A percentile compares a stretch with the other conserved stretches of the same genome.
These are phyloP conservation scores for Monosporascus ibericus DNA, from an alignment of 2,329 filamentous ascomycete species.

Conservation along the genomic window DNA sequence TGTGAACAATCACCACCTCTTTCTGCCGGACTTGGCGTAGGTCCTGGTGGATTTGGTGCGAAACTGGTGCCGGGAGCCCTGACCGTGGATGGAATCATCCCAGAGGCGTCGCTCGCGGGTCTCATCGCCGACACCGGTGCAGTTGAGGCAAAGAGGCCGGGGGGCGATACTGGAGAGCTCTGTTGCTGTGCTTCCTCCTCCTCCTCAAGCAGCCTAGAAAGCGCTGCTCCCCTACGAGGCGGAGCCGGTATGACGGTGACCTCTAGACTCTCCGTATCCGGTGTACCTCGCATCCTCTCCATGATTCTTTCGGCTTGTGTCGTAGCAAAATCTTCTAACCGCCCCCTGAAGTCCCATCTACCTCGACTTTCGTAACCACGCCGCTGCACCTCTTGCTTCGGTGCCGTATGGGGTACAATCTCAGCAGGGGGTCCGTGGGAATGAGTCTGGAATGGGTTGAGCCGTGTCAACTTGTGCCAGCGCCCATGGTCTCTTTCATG, in stretches of 20 bases:
- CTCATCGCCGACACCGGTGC: constrained; percentile 2
- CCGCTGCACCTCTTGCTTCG: constrained; percentile 14
- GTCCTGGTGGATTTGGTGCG: constrained; percentile 7
- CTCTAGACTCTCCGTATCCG: constrained; percentile 49
- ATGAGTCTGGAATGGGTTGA: constrained; percentile 18
- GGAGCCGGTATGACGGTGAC: constrained; percentile 58
- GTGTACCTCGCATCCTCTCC: constrained; percentile 48
- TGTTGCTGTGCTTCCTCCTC: constrained; percentile 28
- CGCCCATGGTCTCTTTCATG: constrained; percentile 5
- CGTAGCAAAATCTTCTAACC: constrained; percentile 56
- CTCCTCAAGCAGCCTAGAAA: constrained; percentile 52
- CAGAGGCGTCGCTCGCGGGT: constrained; percentile 6
- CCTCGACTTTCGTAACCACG: constrained; percentile 22
- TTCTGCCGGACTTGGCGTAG: constrained; percentile 9
- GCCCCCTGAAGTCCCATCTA: constrained; percentile 50
- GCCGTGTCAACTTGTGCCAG: constrained; percentile 12
- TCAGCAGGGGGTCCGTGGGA: constrained; percentile 23
- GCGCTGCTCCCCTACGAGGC: constrained; percentile 47
- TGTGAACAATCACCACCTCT: constrained; percentile 8
- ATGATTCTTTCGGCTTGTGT: constrained; percentile 55
- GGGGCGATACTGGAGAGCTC: constrained; percentile 2
- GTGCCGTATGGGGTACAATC: constrained; percentile 24
- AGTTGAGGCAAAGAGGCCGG: background rate
- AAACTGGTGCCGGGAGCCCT: constrained; percentile 8
- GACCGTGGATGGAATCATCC: constrained; percentile 7